Evolutionary conservation across 176 grass and related monocot genomes (phyloP).

Genomic region (Phragmites australis): DNA sequence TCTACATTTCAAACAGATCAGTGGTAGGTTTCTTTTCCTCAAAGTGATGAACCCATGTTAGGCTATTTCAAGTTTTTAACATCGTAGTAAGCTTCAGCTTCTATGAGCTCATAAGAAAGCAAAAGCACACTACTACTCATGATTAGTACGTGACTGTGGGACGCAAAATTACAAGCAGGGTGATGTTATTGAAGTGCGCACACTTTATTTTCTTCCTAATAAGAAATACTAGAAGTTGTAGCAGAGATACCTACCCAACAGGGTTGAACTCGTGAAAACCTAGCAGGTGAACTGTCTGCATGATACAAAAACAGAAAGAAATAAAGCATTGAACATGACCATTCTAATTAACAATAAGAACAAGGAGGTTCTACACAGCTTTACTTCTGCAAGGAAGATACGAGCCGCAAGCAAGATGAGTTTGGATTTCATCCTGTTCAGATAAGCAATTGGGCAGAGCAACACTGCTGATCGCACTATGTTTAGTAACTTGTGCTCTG

Average conservation of each 20-base stretch:
- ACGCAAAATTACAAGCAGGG: neutral
- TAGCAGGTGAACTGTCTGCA: conserved; percentile 44
- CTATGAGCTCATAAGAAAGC: neutral
- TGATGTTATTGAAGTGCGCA: neutral
- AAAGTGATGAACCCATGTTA: neutral
- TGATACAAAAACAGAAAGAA: conserved; percentile 9
- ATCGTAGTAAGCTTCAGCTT: neutral
- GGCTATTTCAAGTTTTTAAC: neutral
- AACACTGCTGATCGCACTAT: conserved; percentile 59
- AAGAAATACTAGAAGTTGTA: conserved; percentile 8
- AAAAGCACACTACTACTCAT: conserved; percentile 22
- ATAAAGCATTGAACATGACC: neutral
- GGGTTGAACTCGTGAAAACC: conserved; percentile 54
- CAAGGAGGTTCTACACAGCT: neutral
- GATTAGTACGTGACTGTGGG: neutral
- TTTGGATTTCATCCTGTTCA: conserved; percentile 40
- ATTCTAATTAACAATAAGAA: neutral
- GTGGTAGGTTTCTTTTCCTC: neutral
- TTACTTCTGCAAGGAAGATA: conserved; percentile 54
- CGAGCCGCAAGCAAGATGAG: conserved; percentile 10
- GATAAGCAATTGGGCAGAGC: conserved; percentile 60
- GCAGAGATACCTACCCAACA: conserved; percentile 43
- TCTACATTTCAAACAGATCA: conserved; percentile 14
- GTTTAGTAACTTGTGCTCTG: conserved; percentile 44
- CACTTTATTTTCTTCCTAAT: neutral